Evolutionary conservation across 345 rosid species (phyloP), one percentile per base, ranked within the genome.

Genomic region (Lenwebbia sp.): DNA sequence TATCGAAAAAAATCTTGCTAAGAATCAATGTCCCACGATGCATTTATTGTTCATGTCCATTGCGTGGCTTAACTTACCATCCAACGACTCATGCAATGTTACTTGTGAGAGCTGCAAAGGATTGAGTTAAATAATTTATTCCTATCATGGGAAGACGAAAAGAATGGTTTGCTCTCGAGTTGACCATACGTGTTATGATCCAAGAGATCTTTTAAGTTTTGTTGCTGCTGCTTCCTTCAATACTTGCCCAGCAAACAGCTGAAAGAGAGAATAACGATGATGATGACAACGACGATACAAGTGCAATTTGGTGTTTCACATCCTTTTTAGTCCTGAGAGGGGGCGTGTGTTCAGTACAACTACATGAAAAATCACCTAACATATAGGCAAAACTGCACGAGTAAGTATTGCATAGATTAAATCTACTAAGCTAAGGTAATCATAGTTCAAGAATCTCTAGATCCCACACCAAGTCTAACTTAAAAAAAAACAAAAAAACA

Each of bases 231-330:
- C 56, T 54, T 55, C 12, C 58, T 57, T 26, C 1, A 12, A 57
- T 26, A 26, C 3, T 57, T 5, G 3, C 17, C 2, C 0, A 26
- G 1, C 33, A 57, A 26, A 57, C 26, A 12, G 65, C 65, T 26
- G 30, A 26, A 58, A 58, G 65, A 26, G 65, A 58, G 33, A 58
- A 58, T 12, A n/a, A 58, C 26, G 33, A 58, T 26, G 65, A 58
- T 13, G 17, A 57, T 0, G 33, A 26, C 1, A 58, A 58, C 8
- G 0, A 1, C 26, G 30, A n/a, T 11, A 13, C 8, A 58, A 58
- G 15, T 58, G 8, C 33, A 26, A 21, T 22, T 26, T n/a, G 33
- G 65, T 58, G 28, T 12, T 26, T 26, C 2, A 26, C n/a, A n/a
- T n/a, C 65, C 3, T 3, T 56, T 5, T 26, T 26, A 58, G 30